These are phyloP conservation scores for Sisymbrium altissimum DNA, from an alignment of 345 rosid genomes.

Conservation along the genomic window DNA sequence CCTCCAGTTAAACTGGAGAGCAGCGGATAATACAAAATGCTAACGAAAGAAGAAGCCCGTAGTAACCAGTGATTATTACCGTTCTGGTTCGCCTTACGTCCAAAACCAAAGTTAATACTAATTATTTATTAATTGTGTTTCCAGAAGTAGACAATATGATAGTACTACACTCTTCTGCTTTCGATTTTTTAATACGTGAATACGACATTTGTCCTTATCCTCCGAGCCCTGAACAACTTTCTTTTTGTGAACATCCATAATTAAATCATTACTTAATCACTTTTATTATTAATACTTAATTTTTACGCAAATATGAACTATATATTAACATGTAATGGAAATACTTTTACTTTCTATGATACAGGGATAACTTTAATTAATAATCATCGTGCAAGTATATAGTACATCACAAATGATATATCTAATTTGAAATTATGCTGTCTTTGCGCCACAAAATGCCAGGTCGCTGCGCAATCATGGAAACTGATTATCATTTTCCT, in stretches of 20 bases:
- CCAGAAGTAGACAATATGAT: neutral
- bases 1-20: neutral
- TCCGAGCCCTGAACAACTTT: neutral
- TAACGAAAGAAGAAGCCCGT: neutral
- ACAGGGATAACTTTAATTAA: neutral
- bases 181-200: neutral
- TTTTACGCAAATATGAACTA: slow-evolving; percentile 10
- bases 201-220: slow-evolving; percentile 29
- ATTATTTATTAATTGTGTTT: neutral
- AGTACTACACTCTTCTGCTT: slow-evolving; percentile 1
- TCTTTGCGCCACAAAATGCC: too few relatives aligned
- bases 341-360: neutral
- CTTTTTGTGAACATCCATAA: neutral
- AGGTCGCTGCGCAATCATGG: slow-evolving; percentile 18
- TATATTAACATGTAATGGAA: slow-evolving; percentile 1
- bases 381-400: slow-evolving; percentile 5
- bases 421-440: slow-evolving; percentile 12
- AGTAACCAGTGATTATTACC: neutral
- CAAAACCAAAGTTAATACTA: neutral
- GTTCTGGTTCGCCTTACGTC: neutral
- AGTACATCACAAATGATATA: neutral
- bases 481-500: neutral
- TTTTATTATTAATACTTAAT: slow-evolving; percentile 4
- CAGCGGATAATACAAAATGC: neutral
- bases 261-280: slow-evolving; percentile 6